Evolutionary conservation across 2,329 filamentous ascomycete genomes (phyloP), one percentile per base, ranked within the genome.

Genomic region (Xylariaceae sp.): DNA sequence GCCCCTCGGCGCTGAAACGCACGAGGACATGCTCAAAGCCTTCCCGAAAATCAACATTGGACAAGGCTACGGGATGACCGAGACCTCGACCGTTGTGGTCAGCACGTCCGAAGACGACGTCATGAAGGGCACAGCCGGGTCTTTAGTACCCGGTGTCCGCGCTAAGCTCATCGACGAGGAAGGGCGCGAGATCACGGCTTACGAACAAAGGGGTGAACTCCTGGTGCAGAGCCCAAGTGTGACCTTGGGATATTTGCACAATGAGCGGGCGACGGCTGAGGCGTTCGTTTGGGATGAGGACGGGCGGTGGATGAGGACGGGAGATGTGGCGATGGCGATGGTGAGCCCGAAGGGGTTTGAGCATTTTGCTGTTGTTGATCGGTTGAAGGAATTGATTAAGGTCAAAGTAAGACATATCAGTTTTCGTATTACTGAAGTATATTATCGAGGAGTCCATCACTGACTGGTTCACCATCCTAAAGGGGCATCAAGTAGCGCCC

Each of bases 331-430:
- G 0, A 71, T 92, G 3, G 70, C 94, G 10, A 75, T 77, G 2
- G 76, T 79, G 57, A 72, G 80, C 6, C 75, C 79, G 0, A 70
- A 73, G 2, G 88, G 88, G 3, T 71, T 83, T 53, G 88, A 95
- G 65, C 91, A 96, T 59, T 64, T 95, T 39, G 85, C 89, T 62
- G 85, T 96, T 47, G 85, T 90, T 1, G 91, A 95, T 62, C 81
- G 91, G 12, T 67, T 75, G 52, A 77, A 72, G 56, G 72, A 75
- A 57, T 55, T 75, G 44, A 75, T 75, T 59, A 75, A 75, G 56
- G 67, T 70, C 25, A 67, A 88, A 64, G 69, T 71, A 53, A 39
- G 58, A 4, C 19, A 7, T 22, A n/a, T n/a, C n/a, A 20, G 10
- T 44, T n/a, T 19, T 27, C 6, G 8, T 27, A 2, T n/a, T n/a